Evolutionary conservation across 257 asterid genomes (phyloP), one percentile per base, ranked within the genome.

Genomic region (Knoxia roxburghii): DNA sequence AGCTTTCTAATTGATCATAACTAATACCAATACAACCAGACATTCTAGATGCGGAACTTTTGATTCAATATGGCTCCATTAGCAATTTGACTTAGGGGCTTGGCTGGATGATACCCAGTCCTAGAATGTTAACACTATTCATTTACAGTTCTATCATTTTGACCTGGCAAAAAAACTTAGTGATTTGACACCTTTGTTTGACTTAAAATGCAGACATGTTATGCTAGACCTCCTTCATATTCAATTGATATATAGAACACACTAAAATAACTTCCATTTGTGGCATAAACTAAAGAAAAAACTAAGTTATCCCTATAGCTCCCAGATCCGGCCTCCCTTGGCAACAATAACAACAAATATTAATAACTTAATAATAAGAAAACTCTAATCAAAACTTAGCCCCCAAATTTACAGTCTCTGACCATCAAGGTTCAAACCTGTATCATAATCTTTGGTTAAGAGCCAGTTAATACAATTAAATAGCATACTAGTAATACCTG

Each of bases 401-500:
- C 14, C n/a, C 10, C 23, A 27, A 33, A n/a, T 8, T 23, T 53
- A 24, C 17, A 11, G 37, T 55, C 49, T 39, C 33, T 7, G 17
- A 39, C 37, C 55, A 6, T 24, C 32, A 48, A 57, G 13, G 51
- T 41, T 57, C 49, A 14, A 15, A 17, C 49, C 73, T 17, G 60
- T 59, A 48, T 32, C 14, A 48, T 46, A 69, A 59, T 32, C 26
- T n/a, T 23, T 14, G 39, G 23, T 20, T 12, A 55, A 21, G 18
- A 59, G 62, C 18, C 1, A 60, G 45, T 4, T 15, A 21, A 60
- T 18, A 50, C 7, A 50, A 49, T 15, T 24, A n/a, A 70, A 35
- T 53, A 2, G 63, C 20, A 12, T 3, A 62, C 37, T 32, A 55
- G 13, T 26, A 32, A 24, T 73, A 93, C 99, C 97, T 93, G 99